phyloP scores from a whole-genome alignment of 169 alveolate genomes.

The Amoebophrya sp. region DNA sequence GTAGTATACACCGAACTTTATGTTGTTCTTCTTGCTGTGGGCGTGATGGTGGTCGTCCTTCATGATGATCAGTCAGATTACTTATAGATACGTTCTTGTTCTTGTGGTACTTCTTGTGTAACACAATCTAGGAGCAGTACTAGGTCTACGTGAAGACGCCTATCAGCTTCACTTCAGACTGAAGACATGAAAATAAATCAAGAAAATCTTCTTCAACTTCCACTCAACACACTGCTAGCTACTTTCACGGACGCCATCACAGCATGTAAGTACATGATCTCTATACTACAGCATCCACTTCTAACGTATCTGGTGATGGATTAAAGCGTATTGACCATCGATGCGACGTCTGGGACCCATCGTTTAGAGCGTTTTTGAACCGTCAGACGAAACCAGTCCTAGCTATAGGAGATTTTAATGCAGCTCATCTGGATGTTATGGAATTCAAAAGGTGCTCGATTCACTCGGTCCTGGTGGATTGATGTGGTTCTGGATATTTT shows the following conservation, averaged over 20 bases:
- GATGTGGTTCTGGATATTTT: too few species aligned
- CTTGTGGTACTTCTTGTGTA: too few species aligned
- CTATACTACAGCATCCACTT: not conserved
- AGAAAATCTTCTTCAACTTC: not conserved
- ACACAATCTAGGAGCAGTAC: too few species aligned
- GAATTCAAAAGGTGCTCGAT: too few species aligned
- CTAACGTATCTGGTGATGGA: not conserved
- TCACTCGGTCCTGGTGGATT: too few species aligned
- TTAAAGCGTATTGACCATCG: not conserved
- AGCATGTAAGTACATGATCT: not conserved
- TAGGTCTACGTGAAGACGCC: too few species aligned
- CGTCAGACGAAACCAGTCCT: not conserved
- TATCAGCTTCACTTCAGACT: not conserved
- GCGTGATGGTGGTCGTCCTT: too few species aligned
- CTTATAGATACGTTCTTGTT: too few species aligned
- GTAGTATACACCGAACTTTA: too few species aligned
- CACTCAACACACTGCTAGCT: not conserved
- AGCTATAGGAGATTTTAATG: not conserved
- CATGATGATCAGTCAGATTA: too few species aligned
- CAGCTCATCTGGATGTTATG: conserved; percentile 6
- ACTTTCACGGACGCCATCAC: too few species aligned
- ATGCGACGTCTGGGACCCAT: not conserved
- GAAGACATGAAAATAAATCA: not conserved
- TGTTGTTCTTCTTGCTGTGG: too few species aligned
- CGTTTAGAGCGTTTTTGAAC: not conserved